Evolutionary conservation across 164 flowering plant genomes (phyloP).

Genomic region (Litsea cubeba): DNA sequence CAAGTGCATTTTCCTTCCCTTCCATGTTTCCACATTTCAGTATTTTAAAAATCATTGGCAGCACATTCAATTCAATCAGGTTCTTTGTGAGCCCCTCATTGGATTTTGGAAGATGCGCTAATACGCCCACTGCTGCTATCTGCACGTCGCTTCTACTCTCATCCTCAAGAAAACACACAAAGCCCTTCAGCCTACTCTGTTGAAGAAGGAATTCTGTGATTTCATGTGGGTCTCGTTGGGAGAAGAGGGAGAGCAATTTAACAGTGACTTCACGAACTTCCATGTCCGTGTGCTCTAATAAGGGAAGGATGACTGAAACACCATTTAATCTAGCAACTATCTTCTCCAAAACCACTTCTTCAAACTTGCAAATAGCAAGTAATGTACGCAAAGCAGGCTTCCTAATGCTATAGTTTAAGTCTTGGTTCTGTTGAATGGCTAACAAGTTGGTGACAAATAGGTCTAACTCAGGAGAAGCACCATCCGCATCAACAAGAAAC

Average conservation of each 20-base stretch:
- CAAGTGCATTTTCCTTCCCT: slow-evolving; percentile 67
- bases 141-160: slow-evolving; percentile 35
- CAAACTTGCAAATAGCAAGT: slow-evolving; percentile 47
- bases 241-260: slow-evolving; percentile 48
- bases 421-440: slow-evolving; percentile 34
- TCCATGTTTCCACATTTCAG: slow-evolving; percentile 39
- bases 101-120: slow-evolving; percentile 68
- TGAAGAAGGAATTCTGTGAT: slow-evolving; percentile 52
- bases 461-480: slow-evolving; percentile 37
- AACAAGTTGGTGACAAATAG: slow-evolving; percentile 31
- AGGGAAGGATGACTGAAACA: slow-evolving; percentile 45
- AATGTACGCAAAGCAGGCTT: slow-evolving; percentile 47
- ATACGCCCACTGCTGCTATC: slow-evolving; percentile 55
- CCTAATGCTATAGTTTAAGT: slow-evolving; percentile 23
- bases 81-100: slow-evolving; percentile 38
- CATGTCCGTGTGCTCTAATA: slow-evolving; percentile 47
- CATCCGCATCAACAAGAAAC: slow-evolving; percentile 48
- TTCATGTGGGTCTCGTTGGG: slow-evolving; percentile 48
- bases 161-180: slow-evolving; percentile 53
- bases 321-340: slow-evolving; percentile 45
- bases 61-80: slow-evolving; percentile 42
- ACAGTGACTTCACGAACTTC: slow-evolving; percentile 49
- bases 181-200: slow-evolving; percentile 47
- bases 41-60: slow-evolving; percentile 39
- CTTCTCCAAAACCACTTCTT: slow-evolving; percentile 35